Percentiles rank a stretch among this genome's conserved stretches.
These are phyloP conservation scores for Mucuna pruriens DNA, from an alignment of 306 rosid genomes.

Conservation along the genomic window DNA sequence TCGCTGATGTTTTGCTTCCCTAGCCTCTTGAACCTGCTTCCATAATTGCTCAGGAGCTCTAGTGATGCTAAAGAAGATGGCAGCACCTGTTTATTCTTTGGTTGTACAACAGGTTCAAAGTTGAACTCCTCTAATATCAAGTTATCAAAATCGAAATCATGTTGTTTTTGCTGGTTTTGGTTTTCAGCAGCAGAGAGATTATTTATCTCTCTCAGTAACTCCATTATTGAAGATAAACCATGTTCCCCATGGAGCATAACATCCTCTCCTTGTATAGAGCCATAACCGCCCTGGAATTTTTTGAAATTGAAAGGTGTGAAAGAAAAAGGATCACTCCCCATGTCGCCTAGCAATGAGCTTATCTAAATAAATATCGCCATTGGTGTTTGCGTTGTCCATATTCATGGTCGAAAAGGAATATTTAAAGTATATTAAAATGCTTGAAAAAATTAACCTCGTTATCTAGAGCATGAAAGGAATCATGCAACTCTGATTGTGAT, in stretches of 20 bases:
- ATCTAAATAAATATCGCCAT: neutral
- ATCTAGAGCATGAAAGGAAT: neutral
- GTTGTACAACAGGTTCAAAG: constrained; percentile 38
- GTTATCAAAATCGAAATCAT: constrained; percentile 37
- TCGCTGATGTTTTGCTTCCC: constrained; percentile 9
- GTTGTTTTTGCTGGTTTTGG: constrained; percentile 27
- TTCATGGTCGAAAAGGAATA: constrained; percentile 4
- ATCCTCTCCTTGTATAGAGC: constrained; percentile 33
- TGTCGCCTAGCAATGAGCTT: neutral
- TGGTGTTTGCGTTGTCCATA: neutral
- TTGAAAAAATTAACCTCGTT: neutral
- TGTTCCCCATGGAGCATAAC: constrained; percentile 3
- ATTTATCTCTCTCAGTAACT: constrained; percentile 30
- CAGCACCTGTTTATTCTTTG: constrained; percentile 27
- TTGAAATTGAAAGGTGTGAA: constrained; percentile 21
- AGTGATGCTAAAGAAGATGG: constrained; percentile 46
- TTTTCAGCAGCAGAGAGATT: constrained; percentile 29
- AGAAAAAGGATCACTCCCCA: neutral
- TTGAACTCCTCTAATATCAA: constrained; percentile 36
- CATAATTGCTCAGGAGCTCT: constrained; percentile 50
- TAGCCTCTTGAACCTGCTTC: constrained; percentile 47
- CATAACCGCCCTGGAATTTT: constrained; percentile 26
- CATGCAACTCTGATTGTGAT: constrained; percentile 35
- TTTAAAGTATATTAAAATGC: neutral
- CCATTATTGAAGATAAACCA: constrained; percentile 7